Evolutionary conservation across 805 yeast species (phyloP), one percentile per base, ranked within the genome.

Genomic region (Metschnikowia proteae): DNA sequence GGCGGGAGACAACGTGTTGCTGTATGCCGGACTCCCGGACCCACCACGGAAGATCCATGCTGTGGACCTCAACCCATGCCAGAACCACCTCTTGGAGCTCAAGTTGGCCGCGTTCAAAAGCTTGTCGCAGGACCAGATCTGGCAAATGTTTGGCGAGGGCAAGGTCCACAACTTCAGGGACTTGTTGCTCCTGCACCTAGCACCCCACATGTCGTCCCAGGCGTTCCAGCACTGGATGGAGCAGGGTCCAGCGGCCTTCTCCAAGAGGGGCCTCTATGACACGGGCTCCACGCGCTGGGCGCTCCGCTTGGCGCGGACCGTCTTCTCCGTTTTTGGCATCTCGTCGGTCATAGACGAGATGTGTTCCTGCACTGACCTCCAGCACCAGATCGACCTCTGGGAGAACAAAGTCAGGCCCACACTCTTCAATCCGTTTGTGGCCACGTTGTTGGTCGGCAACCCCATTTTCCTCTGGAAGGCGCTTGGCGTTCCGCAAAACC

Each of bases 281-380:
- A 87, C 94, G 5, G 96, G 96, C 0, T 85, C 87, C 28, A 84
- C 95, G 1, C 77, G 92, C 65, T 87, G 95, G 96, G 95, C 95
- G 1, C 69, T 87, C 46, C 75, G 91, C 60, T 66, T 85, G 50
- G 85, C 89, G 7, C 74, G 75, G 52, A 78, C 74, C 52, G 70
- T 86, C 1, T 86, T 87, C 70, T 68, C 69, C 29, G 44, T 79
- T 1, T 73, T 82, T 48, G 86, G 90, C 0, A 71, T 81, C 23
- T 57, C 71, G 30, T 65, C 64, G 8, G 73, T 77, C 46, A 80
- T 86, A 45, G 75, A 78, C 38, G 71, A 75, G 50, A 66, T 87
- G 17, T 83, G 91, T 60, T 56, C 66, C 7, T 75, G 86, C 46
- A 74, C 73, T 49, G 78, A 83, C 6, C 62, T 87, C 58, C 73